Base-by-base conservation (phyloP, 1,284 basidiomycete genomes). In the Schizopora paradoxa region DNA sequence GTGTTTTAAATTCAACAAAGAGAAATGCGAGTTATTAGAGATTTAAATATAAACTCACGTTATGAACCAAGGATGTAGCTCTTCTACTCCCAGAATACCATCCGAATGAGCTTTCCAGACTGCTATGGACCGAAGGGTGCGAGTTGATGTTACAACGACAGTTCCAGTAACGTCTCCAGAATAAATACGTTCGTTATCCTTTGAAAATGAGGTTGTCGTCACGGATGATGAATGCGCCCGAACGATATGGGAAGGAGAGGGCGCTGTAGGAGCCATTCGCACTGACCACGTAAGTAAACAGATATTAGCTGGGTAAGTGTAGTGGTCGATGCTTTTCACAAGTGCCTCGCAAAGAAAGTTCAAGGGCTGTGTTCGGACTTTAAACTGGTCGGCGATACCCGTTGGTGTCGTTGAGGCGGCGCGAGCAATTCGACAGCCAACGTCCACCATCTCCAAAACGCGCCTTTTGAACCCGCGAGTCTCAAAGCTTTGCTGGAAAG, bases 81-180 rank as follows among this genome's bases (percentile, higher is more conserved):
- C 88, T 58, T 87, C 73, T 7, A 94, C 63, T 1, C 85, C 85
- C 6, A 94, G 68, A 11, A 94, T 61, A 1, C 82, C 74, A 33
- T 86, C 84, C 1, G 72, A 67, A 61, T 96, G 92, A 0, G 91
- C 83, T 41, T 70, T 68, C 91, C 91, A 96, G 8, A 71, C 67
- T 1, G 79, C 70, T 11, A 87, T 66, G 0, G 87, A 69, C 14
- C 92, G 76, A 16, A 92, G 68, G 0, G 79, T 77, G 19, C 74
- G 66, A 2, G 91, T 82, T 26, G 86, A 86, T 0, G 84, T 86
- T 41, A 88, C 66, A 6, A 81, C 72, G 22, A 91, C 78, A 7
- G 65, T 69, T 3, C 91, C 91, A 11, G 79, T 73, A 8, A 74
- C 68, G 56, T 95, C 91, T 3, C 85, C 92, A 2, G 90, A 84